Percentiles rank a stretch among this genome's conserved stretches.
phyloP scores from a whole-genome alignment of 116 monocot genomes.

The Papilionanthe hybrid region DNA sequence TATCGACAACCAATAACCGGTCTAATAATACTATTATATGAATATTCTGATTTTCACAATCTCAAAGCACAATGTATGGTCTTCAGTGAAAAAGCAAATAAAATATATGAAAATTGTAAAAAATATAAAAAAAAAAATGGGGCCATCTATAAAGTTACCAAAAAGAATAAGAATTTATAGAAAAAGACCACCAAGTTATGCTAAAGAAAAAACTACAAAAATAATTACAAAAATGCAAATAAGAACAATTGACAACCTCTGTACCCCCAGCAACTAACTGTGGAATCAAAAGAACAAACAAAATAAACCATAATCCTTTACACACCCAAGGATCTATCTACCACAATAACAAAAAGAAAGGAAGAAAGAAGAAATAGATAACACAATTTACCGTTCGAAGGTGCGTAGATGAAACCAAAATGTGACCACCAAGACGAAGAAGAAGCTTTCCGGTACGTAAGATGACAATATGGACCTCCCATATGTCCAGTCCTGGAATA shows the following conservation, averaged over 20 bases:
- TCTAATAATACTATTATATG: too few relatives aligned
- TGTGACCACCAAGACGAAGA: background rate
- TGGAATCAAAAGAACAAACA: background rate
- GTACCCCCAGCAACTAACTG: background rate
- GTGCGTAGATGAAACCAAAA: background rate
- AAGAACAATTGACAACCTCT: background rate
- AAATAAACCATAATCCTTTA: slow-evolving; percentile 2
- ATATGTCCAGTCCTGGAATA: background rate
- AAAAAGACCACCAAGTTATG: background rate
- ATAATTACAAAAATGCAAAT: slow-evolving; percentile 9
- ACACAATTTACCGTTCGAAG: background rate
- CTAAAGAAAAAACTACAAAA: background rate
- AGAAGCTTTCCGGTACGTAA: background rate
- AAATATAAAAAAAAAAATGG: too few relatives aligned
- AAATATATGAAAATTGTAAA: too few relatives aligned
- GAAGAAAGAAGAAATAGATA: background rate
- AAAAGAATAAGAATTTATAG: background rate
- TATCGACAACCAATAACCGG: too few relatives aligned
- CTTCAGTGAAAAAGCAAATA: too few relatives aligned
- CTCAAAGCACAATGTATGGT: too few relatives aligned
- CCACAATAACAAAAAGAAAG: background rate
- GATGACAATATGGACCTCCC: background rate
- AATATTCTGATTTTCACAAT: too few relatives aligned
- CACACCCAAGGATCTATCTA: slow-evolving; percentile 4
- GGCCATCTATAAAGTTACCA: background rate